Conservation (phyloP, 1,284 basidiomycete species). For the Ceratobasidium sp. region DNA sequence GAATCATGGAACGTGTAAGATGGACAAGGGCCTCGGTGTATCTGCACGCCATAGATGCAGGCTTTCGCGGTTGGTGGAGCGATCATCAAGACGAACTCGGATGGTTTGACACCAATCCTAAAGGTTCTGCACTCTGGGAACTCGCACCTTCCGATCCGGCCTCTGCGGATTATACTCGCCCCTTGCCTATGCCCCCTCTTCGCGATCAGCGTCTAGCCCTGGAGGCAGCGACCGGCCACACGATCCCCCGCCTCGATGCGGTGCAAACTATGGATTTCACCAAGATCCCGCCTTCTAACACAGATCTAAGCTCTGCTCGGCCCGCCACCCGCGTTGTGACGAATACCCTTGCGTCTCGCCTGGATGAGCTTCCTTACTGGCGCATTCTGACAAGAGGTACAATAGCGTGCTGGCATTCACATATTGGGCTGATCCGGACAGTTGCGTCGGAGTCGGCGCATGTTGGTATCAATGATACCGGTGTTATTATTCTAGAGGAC, state of each 20-base stretch:
- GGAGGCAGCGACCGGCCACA: slow-evolving; percentile 32
- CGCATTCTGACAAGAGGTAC: slow-evolving; percentile 66
- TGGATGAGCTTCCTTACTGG: slow-evolving; percentile 42
- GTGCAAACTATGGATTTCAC: slow-evolving; percentile 18
- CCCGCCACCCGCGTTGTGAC: slow-evolving; percentile 40
- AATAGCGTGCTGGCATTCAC: slow-evolving; percentile 82
- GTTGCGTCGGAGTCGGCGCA: slow-evolving; percentile 49
- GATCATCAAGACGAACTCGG: slow-evolving; percentile 35
- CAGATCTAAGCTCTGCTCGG: slow-evolving; percentile 35
- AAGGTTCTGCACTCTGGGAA: slow-evolving; percentile 44
- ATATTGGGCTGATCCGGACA: slow-evolving; percentile 66
- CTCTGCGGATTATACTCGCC: slow-evolving; percentile 37
- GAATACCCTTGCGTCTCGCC: slow-evolving; percentile 29
- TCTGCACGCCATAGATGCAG: slow-evolving; percentile 43
- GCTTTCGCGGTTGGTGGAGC: slow-evolving; percentile 42
- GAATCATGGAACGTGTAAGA: slow-evolving; percentile 48
- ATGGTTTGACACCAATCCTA: slow-evolving; percentile 16
- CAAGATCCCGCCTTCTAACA: background rate
- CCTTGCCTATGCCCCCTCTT: slow-evolving; percentile 39
- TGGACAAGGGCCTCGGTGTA: slow-evolving; percentile 44
- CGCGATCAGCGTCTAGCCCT: slow-evolving; percentile 41
- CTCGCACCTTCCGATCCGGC: slow-evolving; percentile 37
- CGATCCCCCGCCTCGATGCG: slow-evolving; percentile 23
- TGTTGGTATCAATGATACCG: slow-evolving; percentile 54
- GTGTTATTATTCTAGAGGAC: slow-evolving; percentile 78